phyloP scores from a whole-genome alignment of 2,329 filamentous ascomycete species.

The Diaporthe citri region DNA sequence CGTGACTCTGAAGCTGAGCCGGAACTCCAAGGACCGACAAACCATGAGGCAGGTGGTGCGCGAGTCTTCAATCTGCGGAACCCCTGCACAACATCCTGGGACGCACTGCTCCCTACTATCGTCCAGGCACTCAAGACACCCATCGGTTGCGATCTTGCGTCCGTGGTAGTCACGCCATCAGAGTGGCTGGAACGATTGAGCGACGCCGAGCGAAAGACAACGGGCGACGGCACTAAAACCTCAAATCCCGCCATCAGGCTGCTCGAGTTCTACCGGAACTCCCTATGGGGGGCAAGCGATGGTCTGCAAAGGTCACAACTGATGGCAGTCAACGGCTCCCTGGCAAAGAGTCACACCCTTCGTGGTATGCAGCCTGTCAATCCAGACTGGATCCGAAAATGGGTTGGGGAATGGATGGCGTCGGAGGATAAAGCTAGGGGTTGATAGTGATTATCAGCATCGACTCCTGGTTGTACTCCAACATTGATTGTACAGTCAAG shows the following conservation, averaged over 20 bases:
- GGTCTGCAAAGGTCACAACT: neutral
- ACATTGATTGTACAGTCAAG: neutral
- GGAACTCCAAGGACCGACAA: too few species aligned
- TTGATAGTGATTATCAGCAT: too few species aligned
- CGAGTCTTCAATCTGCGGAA: constrained; percentile 48
- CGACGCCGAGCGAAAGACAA: neutral
- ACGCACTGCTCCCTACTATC: constrained; percentile 43
- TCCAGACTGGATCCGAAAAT: constrained; percentile 50
- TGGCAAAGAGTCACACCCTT: constrained; percentile 45
- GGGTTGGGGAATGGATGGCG: constrained; percentile 50
- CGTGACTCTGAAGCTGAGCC: neutral
- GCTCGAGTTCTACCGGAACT: constrained; percentile 47
- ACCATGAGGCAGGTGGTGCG: neutral
- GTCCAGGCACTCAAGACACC: constrained; percentile 20
- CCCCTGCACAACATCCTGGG: constrained; percentile 44
- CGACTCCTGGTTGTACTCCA: neutral
- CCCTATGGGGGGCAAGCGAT: constrained; percentile 37
- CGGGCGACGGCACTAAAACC: constrained; percentile 32
- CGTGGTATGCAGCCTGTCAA: constrained; percentile 46
- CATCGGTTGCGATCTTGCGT: neutral
- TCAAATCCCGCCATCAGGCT: constrained; percentile 49
- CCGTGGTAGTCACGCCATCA: constrained; percentile 22
- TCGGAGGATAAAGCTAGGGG: neutral
- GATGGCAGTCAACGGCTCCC: constrained; percentile 6
- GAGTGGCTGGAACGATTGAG: constrained; percentile 39